Evolutionary conservation across 192 early-diverging fungal species (phyloP).

Genomic region (Coemansia sp.): DNA sequence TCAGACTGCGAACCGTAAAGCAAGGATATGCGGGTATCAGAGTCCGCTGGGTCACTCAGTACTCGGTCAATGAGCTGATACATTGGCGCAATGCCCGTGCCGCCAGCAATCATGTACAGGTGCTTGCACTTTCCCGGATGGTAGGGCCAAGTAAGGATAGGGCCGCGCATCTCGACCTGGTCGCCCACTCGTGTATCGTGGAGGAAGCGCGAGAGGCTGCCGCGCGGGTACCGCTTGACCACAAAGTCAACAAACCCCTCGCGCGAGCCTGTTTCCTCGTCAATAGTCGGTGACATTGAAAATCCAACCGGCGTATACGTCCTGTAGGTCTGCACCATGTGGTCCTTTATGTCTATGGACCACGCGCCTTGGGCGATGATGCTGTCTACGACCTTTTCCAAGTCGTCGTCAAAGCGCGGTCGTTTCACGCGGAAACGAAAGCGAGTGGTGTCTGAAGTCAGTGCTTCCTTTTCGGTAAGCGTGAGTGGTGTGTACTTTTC

Average conservation of each 20-base stretch:
- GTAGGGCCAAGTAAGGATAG: slow-evolving; percentile 55
- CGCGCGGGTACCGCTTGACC: slow-evolving; percentile 63
- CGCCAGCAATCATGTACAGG: slow-evolving; percentile 62
- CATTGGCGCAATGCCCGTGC: slow-evolving; percentile 77
- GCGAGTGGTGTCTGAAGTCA: slow-evolving; percentile 55
- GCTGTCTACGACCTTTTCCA: slow-evolving; percentile 23
- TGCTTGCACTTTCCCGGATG: slow-evolving; percentile 5
- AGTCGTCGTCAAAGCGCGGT: slow-evolving; percentile 40
- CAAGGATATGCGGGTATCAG: slow-evolving; percentile 27
- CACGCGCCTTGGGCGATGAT: slow-evolving; percentile 48
- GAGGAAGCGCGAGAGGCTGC: slow-evolving; percentile 64
- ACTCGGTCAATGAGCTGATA: slow-evolving; percentile 58
- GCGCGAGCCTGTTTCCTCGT: slow-evolving; percentile 24
- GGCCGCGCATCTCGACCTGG: slow-evolving; percentile 64
- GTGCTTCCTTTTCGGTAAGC: slow-evolving; percentile 39
- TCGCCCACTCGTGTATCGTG: slow-evolving; percentile 56
- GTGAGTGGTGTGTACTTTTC: slow-evolving; percentile 56
- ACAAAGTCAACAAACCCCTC: slow-evolving; percentile 58
- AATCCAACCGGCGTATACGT: slow-evolving; percentile 67
- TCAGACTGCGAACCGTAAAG: slow-evolving; percentile 37
- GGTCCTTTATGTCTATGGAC: slow-evolving; percentile 67
- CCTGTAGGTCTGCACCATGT: slow-evolving; percentile 64
- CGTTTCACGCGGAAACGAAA: slow-evolving; percentile 58
- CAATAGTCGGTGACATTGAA: slow-evolving; percentile 22
- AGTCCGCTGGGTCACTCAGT: slow-evolving; percentile 44